Evolutionary conservation across 2,329 filamentous ascomycete genomes (phyloP).

Genomic region (Graphilbum ipis-grandicollis): DNA sequence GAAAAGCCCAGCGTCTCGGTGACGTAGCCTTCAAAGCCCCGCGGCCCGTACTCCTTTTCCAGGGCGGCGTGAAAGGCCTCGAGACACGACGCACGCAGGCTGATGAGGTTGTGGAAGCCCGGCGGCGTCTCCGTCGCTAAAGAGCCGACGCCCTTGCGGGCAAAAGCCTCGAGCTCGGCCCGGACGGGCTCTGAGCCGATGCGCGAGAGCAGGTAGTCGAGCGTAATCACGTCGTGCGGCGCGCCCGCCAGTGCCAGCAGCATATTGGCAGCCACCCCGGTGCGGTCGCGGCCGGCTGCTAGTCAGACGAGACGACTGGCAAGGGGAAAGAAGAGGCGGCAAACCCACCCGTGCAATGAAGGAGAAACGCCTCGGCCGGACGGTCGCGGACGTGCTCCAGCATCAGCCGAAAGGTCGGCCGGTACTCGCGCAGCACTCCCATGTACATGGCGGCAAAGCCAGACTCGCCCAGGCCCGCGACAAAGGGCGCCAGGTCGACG

Average conservation of each 20-base stretch:
- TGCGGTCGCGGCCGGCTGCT: slow-evolving; percentile 39
- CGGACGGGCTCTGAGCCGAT: slow-evolving; percentile 34
- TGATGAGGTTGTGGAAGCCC: slow-evolving; percentile 31
- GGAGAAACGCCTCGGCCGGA: slow-evolving; percentile 25
- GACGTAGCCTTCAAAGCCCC: slow-evolving; percentile 32
- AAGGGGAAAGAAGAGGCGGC: too few species aligned
- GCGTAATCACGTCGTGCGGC: slow-evolving; percentile 20
- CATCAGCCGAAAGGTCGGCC: slow-evolving; percentile 22
- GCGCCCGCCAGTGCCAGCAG: slow-evolving; percentile 33
- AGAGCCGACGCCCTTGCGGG: slow-evolving; percentile 18
- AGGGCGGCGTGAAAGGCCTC: slow-evolving; percentile 26
- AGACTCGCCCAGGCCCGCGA: slow-evolving; percentile 23
- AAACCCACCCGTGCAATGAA: slow-evolving; percentile 36
- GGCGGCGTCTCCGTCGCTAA: slow-evolving; percentile 17
- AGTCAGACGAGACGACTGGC: neutral
- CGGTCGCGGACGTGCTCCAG: slow-evolving; percentile 30
- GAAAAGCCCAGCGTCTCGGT: slow-evolving; percentile 26
- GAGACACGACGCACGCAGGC: slow-evolving; percentile 26
- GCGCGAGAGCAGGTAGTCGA: slow-evolving; percentile 37
- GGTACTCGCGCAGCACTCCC: slow-evolving; percentile 25
- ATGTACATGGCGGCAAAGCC: slow-evolving; percentile 30
- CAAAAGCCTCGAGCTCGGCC: slow-evolving; percentile 25
- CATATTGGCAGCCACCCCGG: slow-evolving; percentile 31
- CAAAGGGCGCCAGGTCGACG: slow-evolving; percentile 23
- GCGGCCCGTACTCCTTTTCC: slow-evolving; percentile 19